Conservation (phyloP, 495 filamentous ascomycete genomes). For the Trichocladium uniseriatum region DNA sequence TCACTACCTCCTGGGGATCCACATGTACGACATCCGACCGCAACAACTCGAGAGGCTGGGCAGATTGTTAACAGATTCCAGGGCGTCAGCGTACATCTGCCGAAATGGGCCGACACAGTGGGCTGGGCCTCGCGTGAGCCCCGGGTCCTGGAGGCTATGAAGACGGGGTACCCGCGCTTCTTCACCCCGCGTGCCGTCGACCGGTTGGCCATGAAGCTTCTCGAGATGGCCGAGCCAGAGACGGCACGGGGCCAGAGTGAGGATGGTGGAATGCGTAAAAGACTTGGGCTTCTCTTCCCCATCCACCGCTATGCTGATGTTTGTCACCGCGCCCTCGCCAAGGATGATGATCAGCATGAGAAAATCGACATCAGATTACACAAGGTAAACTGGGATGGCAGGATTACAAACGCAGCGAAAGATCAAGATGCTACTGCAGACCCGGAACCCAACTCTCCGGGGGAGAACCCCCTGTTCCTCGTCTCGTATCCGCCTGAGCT, state of each 20-base stretch:
- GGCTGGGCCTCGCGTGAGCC: conserved; percentile 20
- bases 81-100: conserved; percentile 24
- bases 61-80: background rate
- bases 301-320: background rate
- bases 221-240: background rate
- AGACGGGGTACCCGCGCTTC: conserved; percentile 25
- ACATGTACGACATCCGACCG: conserved; percentile 11
- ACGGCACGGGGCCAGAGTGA: too few species aligned
- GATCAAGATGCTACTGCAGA: background rate
- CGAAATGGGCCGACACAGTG: conserved; percentile 21
- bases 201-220: conserved; percentile 1
- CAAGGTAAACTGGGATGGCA: conserved; percentile 8
- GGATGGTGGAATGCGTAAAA: background rate
- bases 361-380: background rate
- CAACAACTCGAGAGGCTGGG: background rate
- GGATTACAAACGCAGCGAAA: background rate
- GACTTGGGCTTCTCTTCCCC: background rate
- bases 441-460: background rate
- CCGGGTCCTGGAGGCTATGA: conserved; percentile 17
- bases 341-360: background rate
- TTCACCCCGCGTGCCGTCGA: conserved; percentile 13
- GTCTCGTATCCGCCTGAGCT: conserved; percentile 10
- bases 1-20: conserved; percentile 12
- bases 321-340: background rate
- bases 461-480: conserved; percentile 13